Percentiles rank a stretch among this genome's conserved stretches.
phyloP scores from a whole-genome alignment of 805 yeast species.

The Debaryomyces castellii region DNA sequence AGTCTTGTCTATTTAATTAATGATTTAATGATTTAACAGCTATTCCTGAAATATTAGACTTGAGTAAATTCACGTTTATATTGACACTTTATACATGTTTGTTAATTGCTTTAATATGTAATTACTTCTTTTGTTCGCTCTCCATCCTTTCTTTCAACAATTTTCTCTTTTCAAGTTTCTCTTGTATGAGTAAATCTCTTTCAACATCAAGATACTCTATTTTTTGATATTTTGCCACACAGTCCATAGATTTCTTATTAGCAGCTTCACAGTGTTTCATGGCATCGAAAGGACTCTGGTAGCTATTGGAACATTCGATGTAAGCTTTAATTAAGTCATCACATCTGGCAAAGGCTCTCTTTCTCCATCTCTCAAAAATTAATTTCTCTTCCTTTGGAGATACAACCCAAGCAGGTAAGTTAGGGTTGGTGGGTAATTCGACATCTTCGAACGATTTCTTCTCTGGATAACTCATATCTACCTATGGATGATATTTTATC shows the following conservation, averaged over 20 bases:
- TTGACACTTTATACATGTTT: neutral
- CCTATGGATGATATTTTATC: neutral
- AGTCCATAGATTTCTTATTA: conserved; percentile 57
- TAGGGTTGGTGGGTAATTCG: conserved; percentile 41
- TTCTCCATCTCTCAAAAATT: conserved; percentile 69
- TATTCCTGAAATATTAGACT: too few species aligned
- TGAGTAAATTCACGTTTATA: neutral
- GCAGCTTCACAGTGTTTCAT: conserved; percentile 64
- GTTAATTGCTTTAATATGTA: neutral
- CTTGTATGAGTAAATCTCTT: conserved; percentile 60
- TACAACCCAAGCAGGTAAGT: conserved; percentile 71
- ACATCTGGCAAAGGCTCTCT: conserved; percentile 62
- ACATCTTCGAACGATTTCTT: conserved; percentile 37
- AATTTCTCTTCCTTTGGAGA: conserved; percentile 76
- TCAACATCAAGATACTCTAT: conserved; percentile 68
- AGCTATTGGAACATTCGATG: conserved; percentile 61
- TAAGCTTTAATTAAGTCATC: conserved; percentile 68
- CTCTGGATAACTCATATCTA: conserved; percentile 25
- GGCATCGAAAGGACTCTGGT: conserved; percentile 58
- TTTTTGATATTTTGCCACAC: conserved; percentile 61
- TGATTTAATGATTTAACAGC: too few species aligned
- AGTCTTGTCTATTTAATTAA: too few species aligned
- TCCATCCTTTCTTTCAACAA: conserved; percentile 6
- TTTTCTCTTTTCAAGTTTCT: conserved; percentile 39
- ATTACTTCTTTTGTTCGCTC: neutral